Conservation (phyloP, 2,329 filamentous ascomycete species). For the Aschersonia sp. region DNA sequence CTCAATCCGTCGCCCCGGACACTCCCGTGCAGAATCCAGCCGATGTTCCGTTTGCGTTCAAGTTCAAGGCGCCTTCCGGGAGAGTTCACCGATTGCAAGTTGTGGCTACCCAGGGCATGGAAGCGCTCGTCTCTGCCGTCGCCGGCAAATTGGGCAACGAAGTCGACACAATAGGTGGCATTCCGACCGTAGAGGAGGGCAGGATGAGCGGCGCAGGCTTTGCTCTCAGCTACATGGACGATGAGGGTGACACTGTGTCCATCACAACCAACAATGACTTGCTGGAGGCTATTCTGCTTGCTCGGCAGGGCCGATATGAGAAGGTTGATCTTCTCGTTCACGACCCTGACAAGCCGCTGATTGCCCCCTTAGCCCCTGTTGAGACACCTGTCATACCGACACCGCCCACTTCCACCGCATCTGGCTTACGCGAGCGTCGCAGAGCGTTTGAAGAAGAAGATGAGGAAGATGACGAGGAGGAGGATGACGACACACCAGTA, state of each 20-base stretch:
- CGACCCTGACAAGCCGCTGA: conserved; percentile 76
- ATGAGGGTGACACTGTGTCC: conserved; percentile 91
- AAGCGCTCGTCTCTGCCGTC: conserved; percentile 63
- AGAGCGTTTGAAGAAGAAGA: conserved; percentile 35
- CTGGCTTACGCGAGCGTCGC: conserved; percentile 35
- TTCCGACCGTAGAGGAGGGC: conserved; percentile 64
- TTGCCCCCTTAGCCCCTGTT: conserved; percentile 42
- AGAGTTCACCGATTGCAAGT: conserved; percentile 89
- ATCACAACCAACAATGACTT: conserved; percentile 94
- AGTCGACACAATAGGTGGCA: conserved; percentile 69
- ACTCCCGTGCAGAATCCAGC: conserved; percentile 41
- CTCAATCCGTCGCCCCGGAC: conserved; percentile 45
- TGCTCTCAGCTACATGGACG: conserved; percentile 88
- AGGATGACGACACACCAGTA: conserved; percentile 31
- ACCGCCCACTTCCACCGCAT: conserved; percentile 31
- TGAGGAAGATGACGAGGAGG: conserved; percentile 34
- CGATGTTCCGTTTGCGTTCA: conserved; percentile 85
- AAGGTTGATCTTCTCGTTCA: conserved; percentile 98
- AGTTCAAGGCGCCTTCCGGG: conserved; percentile 94
- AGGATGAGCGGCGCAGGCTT: conserved; percentile 66
- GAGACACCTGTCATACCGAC: conserved; percentile 27
- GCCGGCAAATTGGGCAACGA: conserved; percentile 75
- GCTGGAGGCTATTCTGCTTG: conserved; percentile 74
- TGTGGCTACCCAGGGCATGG: conserved; percentile 64
- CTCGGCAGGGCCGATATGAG: conserved; percentile 62